A percentile compares a stretch with the other conserved stretches of the same genome.
Conservation (phyloP, 257 asterid species). For the Solanum chmielewskii region DNA sequence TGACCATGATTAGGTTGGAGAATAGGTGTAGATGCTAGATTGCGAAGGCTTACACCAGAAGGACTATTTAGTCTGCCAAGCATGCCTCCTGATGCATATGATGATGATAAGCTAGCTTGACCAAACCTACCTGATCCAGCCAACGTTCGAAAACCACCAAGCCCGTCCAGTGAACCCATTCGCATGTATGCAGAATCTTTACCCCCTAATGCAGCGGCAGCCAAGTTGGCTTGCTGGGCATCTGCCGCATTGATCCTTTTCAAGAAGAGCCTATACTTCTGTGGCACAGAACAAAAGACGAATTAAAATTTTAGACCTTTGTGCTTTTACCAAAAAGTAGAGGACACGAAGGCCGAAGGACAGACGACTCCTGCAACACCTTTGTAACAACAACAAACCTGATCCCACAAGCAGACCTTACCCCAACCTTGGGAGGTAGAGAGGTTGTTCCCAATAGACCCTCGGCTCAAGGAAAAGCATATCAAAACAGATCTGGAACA, state of each 20-base stretch:
- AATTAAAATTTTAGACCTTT: not conserved
- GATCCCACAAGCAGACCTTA: not conserved
- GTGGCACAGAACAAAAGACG: constrained; percentile 11
- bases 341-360: not conserved
- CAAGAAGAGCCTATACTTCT: constrained; percentile 83
- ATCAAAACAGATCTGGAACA: not conserved
- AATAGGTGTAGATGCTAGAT: constrained; percentile 32
- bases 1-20: constrained; percentile 45
- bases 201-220: constrained; percentile 67
- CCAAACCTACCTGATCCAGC: constrained; percentile 53
- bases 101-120: constrained; percentile 40
- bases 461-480: not conserved
- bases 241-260: constrained; percentile 63
- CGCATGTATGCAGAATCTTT: constrained; percentile 68
- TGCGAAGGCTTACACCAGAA: constrained; percentile 39
- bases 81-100: constrained; percentile 46
- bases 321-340: not conserved
- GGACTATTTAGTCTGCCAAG: constrained; percentile 70
- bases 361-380: not conserved
- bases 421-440: not conserved
- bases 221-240: constrained; percentile 75
- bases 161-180: constrained; percentile 47
- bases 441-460: not conserved
- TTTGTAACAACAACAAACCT: not conserved
- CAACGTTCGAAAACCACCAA: constrained; percentile 50